These are phyloP conservation scores for Tuber magnatum DNA, from an alignment of 495 filamentous ascomycete genomes.

Conservation along the genomic window DNA sequence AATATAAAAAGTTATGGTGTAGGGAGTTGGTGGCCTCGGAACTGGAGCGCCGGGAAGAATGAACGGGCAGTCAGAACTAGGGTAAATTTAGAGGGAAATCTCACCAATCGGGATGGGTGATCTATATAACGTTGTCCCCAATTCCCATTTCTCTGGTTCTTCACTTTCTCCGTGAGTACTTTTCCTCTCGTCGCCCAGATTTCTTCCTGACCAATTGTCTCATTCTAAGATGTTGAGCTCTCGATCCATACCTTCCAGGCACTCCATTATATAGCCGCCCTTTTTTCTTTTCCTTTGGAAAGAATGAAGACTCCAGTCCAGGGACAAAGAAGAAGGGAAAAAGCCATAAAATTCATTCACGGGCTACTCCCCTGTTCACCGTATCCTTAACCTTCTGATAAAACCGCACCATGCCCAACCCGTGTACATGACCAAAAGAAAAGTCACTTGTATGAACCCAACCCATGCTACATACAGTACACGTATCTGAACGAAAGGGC, in stretches of 20 bases:
- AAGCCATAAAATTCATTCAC: slow-evolving; percentile 6
- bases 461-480: slow-evolving; percentile 4
- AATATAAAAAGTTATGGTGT: too few species aligned
- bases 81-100: background rate
- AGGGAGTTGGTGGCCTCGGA: too few species aligned
- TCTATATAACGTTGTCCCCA: background rate
- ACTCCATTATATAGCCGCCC: background rate
- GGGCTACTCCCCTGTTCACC: background rate
- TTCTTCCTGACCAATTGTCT: background rate
- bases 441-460: background rate
- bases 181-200: background rate
- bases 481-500: slow-evolving; percentile 10
- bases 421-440: background rate
- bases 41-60: too few species aligned
- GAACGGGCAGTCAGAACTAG: background rate
- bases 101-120: background rate
- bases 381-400: background rate
- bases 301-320: slow-evolving; percentile 6
- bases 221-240: background rate
- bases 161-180: background rate
- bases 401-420: background rate
- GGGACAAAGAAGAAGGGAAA: slow-evolving; percentile 10
- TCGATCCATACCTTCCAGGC: background rate
- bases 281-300: background rate
- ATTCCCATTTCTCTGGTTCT: background rate